Conservation (phyloP, 768 basidiomycete genomes). For the Suillus sp. region DNA sequence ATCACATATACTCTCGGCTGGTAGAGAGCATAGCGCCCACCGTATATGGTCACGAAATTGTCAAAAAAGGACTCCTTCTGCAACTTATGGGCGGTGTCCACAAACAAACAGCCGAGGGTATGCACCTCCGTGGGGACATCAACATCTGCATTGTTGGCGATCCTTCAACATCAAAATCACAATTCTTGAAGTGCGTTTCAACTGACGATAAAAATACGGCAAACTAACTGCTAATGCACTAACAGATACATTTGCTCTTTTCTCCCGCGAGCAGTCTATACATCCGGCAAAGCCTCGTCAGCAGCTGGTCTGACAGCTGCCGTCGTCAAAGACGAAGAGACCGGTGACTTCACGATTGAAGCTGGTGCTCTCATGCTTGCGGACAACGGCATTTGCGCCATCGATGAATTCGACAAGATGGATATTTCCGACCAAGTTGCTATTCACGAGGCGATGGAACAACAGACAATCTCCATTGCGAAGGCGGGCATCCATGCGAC, state of each 20-base stretch:
- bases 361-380: constrained; percentile 99
- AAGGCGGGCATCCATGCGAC: constrained; percentile 99
- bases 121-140: constrained; percentile 97
- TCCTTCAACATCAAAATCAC: constrained; percentile 96
- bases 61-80: constrained; percentile 94
- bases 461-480: constrained; percentile 98
- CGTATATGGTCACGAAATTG: constrained; percentile 98
- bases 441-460: constrained; percentile 99
- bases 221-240: constrained; percentile 2
- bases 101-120: constrained; percentile 94
- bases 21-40: constrained; percentile 97
- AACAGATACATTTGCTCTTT: constrained; percentile 95
- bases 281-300: constrained; percentile 98
- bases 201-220: not conserved
- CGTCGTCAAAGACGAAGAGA: constrained; percentile 98
- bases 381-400: constrained; percentile 99
- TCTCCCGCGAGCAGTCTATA: constrained; percentile 96
- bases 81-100: constrained; percentile 99
- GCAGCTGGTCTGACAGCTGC: constrained; percentile 99
- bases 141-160: constrained; percentile 99
- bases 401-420: constrained; percentile 99
- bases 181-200: constrained; percentile 87
- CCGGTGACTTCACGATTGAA: constrained; percentile 99
- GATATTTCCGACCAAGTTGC: constrained; percentile 98
- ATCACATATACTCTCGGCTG: constrained; percentile 92